Percentiles rank a stretch among this genome's conserved stretches.
Evolutionary conservation across 2,329 filamentous ascomycete genomes (phyloP).

Genomic region (Paracamarosporium sp.): DNA sequence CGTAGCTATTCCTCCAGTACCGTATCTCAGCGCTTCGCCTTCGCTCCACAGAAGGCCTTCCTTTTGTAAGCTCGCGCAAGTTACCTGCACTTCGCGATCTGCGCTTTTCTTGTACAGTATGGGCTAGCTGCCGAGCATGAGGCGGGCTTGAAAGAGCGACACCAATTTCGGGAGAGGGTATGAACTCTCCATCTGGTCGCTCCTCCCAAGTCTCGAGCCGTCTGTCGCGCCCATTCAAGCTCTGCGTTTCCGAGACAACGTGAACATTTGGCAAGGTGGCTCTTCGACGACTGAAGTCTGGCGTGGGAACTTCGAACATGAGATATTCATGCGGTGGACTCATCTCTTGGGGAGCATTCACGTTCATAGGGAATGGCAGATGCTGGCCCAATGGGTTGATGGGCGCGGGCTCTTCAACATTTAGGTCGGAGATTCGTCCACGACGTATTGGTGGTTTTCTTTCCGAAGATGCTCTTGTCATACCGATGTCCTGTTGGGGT

Average conservation of each 20-base stretch:
- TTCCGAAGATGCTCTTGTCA: conserved; percentile 31
- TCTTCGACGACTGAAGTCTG: conserved; percentile 34
- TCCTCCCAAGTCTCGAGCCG: conserved; percentile 38
- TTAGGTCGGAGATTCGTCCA: conserved; percentile 44
- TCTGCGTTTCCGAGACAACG: conserved; percentile 31
- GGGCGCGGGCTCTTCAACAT: conserved; percentile 38
- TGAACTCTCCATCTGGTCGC: conserved; percentile 26
- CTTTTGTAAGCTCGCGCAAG: conserved; percentile 39
- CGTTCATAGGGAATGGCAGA: conserved; percentile 50
- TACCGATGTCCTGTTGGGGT: conserved; percentile 37
- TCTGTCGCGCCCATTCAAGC: conserved; percentile 33
- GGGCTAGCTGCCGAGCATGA: conserved; percentile 13
- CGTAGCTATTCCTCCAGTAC: conserved; percentile 44
- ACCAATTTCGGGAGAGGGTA: conserved; percentile 41
- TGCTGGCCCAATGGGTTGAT: conserved; percentile 44
- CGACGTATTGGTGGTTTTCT: conserved; percentile 25
- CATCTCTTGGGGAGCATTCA: conserved; percentile 44
- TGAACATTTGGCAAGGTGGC: conserved; percentile 44
- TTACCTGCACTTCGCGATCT: conserved; percentile 47
- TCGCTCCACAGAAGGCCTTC: conserved; percentile 27
- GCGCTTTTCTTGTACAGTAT: conserved; percentile 33
- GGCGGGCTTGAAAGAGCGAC: conserved; percentile 44
- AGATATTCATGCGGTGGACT: conserved; percentile 45
- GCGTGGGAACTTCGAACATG: conserved; percentile 34
- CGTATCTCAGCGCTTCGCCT: conserved; percentile 44